Base-by-base conservation (phyloP, 495 filamentous ascomycete species). In the Lentithecium fluviatile region DNA sequence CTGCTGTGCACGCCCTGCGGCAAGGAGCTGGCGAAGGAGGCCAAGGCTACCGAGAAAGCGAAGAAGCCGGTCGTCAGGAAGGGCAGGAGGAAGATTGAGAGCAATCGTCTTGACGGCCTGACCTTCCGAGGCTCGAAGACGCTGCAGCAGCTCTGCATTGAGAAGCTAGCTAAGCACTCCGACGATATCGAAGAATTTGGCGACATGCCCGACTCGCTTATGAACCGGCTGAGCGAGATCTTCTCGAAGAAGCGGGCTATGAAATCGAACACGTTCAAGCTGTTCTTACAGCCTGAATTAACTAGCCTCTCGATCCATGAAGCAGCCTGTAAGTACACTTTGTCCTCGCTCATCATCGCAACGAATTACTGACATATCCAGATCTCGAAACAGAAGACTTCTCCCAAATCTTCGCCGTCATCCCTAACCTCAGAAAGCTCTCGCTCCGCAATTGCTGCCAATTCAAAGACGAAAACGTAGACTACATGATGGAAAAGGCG, bases 1-100 rank as follows among this genome's bases (percentile, higher is more conserved):
- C 75, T 98, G 19, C 79, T 98, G 12, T 98, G 94, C 71, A 77
- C 77, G 0, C 85, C 88, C 50, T 98, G 94, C 68, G 88, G 91
- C n/a, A 92, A 86, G 66, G 85, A 89, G 40, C 75, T 88, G 23
- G 78, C 76, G 32, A 83, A 85, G 53, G 82, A 77, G 12, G 46
- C 62, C 12, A 73, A 85, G 58, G 77, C 79, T 17, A 82, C 85
- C 59, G 85, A 88, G 62, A 77, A 83, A 17, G 80, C 81, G 21
- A 69, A 0, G 67, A 91, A 88, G 65, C 74, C 52, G 3, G 72
- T 66, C 5, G 76, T 71, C 37, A 77, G 81, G 17, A 79, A 79
- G 25, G 75, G 71, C 40, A 83, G 89, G 8, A 82, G 90, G 50
- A 85, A 91, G 68, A 66, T 86, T 11, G 87, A 92, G 74, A 92